Conservation (phyloP, 495 filamentous ascomycete genomes). For the Chaetomium tenue region DNA sequence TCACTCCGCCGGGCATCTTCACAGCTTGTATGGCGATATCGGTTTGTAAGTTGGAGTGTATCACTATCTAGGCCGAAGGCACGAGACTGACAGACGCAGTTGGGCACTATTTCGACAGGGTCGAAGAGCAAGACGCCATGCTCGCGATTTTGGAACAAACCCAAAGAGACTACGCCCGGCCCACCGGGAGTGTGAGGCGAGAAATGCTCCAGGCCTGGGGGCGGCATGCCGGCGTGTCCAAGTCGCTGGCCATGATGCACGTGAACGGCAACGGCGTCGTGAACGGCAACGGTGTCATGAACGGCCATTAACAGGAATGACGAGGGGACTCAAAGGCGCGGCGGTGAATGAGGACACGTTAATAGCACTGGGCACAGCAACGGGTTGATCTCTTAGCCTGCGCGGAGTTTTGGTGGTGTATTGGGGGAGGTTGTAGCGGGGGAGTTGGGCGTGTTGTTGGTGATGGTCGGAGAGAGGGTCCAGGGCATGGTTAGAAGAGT, state of each 20-base stretch:
- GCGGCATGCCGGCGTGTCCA: neutral
- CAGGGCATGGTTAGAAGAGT: too few relatives aligned
- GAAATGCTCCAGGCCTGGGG: constrained; percentile 13
- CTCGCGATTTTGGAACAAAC: constrained; percentile 17
- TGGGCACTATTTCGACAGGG: constrained; percentile 47
- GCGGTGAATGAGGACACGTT: too few relatives aligned
- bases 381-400: too few relatives aligned
- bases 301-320: too few relatives aligned
- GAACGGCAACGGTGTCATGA: too few relatives aligned
- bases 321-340: too few relatives aligned
- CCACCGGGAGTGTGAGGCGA: constrained; percentile 12
- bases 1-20: constrained; percentile 54
- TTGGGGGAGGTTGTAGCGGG: too few relatives aligned
- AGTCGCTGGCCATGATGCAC: neutral
- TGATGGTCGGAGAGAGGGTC: too few relatives aligned
- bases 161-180: constrained; percentile 21
- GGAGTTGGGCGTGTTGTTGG: too few relatives aligned
- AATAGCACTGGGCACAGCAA: too few relatives aligned
- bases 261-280: neutral
- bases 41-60: constrained; percentile 42
- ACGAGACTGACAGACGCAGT: constrained; percentile 32
- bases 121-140: constrained; percentile 40
- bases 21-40: constrained; percentile 55
- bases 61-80: neutral
- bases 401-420: too few relatives aligned